These are phyloP conservation scores for Keithomyces neogunnii DNA, from an alignment of 2,329 filamentous ascomycete species.

Conservation along the genomic window DNA sequence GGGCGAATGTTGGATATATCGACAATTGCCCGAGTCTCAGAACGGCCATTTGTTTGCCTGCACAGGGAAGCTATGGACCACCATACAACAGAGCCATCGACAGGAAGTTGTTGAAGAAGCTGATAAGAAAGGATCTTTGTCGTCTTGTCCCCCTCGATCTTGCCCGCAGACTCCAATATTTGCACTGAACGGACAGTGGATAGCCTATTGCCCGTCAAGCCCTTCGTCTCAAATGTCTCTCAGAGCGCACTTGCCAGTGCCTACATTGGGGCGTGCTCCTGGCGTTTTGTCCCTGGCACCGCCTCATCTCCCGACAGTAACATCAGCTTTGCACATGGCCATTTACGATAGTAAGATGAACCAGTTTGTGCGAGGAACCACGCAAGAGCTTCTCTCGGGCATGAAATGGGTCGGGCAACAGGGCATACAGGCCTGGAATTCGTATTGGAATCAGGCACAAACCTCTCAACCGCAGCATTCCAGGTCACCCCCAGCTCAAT, in stretches of 20 bases:
- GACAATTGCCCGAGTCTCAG: conserved; percentile 35
- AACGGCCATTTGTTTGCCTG: conserved; percentile 50
- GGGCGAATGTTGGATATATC: conserved; percentile 79
- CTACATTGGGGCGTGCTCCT: conserved; percentile 45
- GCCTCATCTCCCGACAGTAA: conserved; percentile 59
- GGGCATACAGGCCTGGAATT: conserved; percentile 68
- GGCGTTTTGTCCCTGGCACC: conserved; percentile 53
- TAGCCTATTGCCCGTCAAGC: conserved; percentile 68
- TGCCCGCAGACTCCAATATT: conserved; percentile 55
- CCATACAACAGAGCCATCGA: conserved; percentile 55
- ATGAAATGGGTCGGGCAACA: conserved; percentile 72
- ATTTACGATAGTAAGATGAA: conserved; percentile 64
- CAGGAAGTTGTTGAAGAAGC: conserved; percentile 38
- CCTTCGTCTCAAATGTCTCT: conserved; percentile 63
- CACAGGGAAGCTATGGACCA: conserved; percentile 88
- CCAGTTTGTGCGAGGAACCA: conserved; percentile 69
- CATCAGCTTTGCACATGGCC: conserved; percentile 63
- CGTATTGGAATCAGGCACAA: conserved; percentile 61
- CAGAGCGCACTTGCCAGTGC: conserved; percentile 55
- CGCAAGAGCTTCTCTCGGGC: conserved; percentile 67
- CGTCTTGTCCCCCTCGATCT: conserved; percentile 27
- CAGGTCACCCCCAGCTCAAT: conserved; percentile 39
- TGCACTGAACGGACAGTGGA: conserved; percentile 63
- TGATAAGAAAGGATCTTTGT: conserved; percentile 28
- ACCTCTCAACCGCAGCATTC: conserved; percentile 28